A percentile compares a stretch with the other conserved stretches of the same genome.
Evolutionary conservation across 768 basidiomycete species (phyloP).

Genomic region (Ramaria rubella): DNA sequence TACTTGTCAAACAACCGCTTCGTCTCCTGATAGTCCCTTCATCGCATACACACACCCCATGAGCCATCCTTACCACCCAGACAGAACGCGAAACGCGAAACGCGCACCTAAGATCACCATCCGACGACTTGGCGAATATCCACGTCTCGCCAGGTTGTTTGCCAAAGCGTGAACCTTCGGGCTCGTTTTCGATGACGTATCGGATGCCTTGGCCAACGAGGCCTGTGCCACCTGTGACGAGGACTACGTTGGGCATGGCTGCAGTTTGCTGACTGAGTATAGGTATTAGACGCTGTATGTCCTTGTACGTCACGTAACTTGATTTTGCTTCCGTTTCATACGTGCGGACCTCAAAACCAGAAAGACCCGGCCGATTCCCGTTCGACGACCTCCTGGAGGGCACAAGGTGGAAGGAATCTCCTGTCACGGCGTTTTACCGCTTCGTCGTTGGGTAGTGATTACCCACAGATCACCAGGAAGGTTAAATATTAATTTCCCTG

Average conservation of each 20-base stretch:
- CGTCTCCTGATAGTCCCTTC: conserved; percentile 65
- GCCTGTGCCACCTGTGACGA: conserved; percentile 82
- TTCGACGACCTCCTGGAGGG: no score
- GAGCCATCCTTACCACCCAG: conserved; percentile 4
- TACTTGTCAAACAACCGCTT: conserved; percentile 78
- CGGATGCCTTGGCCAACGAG: conserved; percentile 84
- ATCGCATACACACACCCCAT: neutral
- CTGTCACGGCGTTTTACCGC: no score
- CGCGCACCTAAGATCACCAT: conserved; percentile 76
- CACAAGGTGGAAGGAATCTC: no score
- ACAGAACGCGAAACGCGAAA: neutral
- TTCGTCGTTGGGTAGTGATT: no score
- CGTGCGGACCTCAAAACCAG: no score
- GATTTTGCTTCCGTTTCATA: no score
- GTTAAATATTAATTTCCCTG: no score
- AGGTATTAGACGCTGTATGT: no score
- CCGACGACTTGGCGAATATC: conserved; percentile 74
- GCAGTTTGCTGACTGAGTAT: no score
- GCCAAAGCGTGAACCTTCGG: conserved; percentile 72
- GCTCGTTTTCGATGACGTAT: conserved; percentile 71
- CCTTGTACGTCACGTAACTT: no score
- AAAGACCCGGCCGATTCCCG: no score
- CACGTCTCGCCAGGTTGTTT: conserved; percentile 71
- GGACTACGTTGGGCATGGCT: conserved; percentile 40
- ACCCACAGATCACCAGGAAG: no score